These are phyloP conservation scores for Cutaneotrichosporon curvatum DNA, from an alignment of 1,284 basidiomycete genomes.

Conservation along the genomic window DNA sequence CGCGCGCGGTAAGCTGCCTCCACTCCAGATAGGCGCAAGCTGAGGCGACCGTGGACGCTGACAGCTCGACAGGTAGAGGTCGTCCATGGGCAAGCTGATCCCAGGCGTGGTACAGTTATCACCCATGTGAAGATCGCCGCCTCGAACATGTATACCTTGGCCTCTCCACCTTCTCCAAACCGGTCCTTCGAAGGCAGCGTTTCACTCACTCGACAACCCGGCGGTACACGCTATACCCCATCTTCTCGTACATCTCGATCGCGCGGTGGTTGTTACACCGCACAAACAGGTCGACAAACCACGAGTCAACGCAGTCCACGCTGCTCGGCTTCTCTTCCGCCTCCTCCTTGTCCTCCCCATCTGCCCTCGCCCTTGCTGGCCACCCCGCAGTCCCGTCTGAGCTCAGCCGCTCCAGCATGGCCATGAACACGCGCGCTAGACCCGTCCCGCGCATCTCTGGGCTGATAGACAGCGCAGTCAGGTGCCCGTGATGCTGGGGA, in stretches of 20 bases:
- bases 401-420: conserved; percentile 36
- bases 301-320: conserved; percentile 39
- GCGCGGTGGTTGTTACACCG: conserved; percentile 45
- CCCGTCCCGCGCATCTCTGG: conserved; percentile 40
- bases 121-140: no score
- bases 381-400: conserved; percentile 19
- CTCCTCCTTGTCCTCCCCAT: background rate
- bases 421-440: conserved; percentile 43
- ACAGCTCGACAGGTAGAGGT: no score
- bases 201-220: conserved; percentile 45
- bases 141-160: no score
- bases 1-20: no score
- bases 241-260: conserved; percentile 45
- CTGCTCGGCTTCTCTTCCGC: background rate
- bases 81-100: no score
- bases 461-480: conserved; percentile 45
- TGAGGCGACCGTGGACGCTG: no score
- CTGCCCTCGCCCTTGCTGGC: conserved; percentile 1
- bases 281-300: conserved; percentile 47
- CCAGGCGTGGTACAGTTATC: no score
- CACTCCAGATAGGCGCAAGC: no score
- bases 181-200: no score
- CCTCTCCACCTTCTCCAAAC: no score
- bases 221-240: conserved; percentile 46
- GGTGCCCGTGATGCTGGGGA: conserved; percentile 43